A percentile compares a stretch with the other conserved stretches of the same genome.
These are phyloP conservation scores for Tieghemiomyces parasiticus DNA, from an alignment of 192 early-diverging fungal species.

Conservation along the genomic window DNA sequence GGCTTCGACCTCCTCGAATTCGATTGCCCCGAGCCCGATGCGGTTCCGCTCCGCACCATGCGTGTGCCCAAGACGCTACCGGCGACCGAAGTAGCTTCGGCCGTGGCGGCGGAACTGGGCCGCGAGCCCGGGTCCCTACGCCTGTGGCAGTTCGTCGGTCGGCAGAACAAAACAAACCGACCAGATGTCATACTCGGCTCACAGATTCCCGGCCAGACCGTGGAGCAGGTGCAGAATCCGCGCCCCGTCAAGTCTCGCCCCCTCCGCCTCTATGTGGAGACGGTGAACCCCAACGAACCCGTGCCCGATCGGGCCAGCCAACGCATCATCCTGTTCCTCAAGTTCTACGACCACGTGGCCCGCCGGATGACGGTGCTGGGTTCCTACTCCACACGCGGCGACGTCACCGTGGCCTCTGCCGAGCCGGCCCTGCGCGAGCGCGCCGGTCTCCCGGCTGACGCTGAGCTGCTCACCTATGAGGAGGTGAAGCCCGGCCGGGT, in stretches of 20 bases:
- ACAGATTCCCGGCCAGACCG: slow-evolving; percentile 15
- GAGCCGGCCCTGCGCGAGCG: slow-evolving; percentile 35
- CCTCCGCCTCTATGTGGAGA: slow-evolving; percentile 36
- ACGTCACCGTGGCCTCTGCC: slow-evolving; percentile 41
- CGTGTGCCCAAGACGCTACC: slow-evolving; percentile 21
- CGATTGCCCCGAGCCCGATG: slow-evolving; percentile 29
- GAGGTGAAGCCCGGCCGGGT: slow-evolving; percentile 93
- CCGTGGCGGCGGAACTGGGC: slow-evolving; percentile 28
- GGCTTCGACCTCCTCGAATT: slow-evolving; percentile 83
- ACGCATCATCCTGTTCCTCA: slow-evolving; percentile 61
- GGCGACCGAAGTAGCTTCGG: slow-evolving; percentile 30
- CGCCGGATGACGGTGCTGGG: slow-evolving; percentile 43
- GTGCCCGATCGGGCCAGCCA: slow-evolving; percentile 14
- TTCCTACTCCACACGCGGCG: slow-evolving; percentile 30
- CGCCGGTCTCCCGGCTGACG: slow-evolving; percentile 35
- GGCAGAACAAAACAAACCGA: slow-evolving; percentile 84
- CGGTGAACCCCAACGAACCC: slow-evolving; percentile 12
- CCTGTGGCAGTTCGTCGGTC: slow-evolving; percentile 73
- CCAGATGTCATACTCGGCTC: slow-evolving; percentile 2
- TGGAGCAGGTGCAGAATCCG: slow-evolving; percentile 21
- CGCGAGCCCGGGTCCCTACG: slow-evolving; percentile 39
- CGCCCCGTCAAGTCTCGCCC: too few species aligned
- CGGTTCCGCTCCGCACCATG: slow-evolving; percentile 18
- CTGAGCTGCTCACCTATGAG: slow-evolving; percentile 51
- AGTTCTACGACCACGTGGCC: slow-evolving; percentile 59